Percentiles rank a stretch among this genome's conserved stretches.
phyloP scores from a whole-genome alignment of 2,329 filamentous ascomycete species.

The Onygenales sp. region DNA sequence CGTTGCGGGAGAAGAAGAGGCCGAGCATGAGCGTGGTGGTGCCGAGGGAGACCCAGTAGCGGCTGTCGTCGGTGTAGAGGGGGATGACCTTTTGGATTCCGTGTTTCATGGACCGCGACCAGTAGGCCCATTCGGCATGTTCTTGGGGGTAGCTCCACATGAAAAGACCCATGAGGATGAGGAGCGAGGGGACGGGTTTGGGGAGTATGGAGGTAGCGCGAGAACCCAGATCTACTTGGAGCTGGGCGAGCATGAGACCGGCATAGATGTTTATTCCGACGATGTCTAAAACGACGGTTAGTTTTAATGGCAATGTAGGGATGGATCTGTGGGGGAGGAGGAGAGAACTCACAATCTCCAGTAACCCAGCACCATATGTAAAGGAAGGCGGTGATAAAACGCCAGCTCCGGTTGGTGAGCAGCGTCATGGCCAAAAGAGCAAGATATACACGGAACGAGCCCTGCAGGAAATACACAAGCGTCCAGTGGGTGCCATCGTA shows the following conservation, averaged over 20 bases:
- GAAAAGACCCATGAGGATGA: conserved; percentile 17
- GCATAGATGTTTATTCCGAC: conserved; percentile 19
- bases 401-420: conserved; percentile 26
- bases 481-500: conserved; percentile 38
- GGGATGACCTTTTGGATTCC: conserved; percentile 12
- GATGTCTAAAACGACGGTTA: conserved; percentile 11
- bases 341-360: conserved; percentile 14
- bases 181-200: conserved; percentile 12
- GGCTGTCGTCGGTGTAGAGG: conserved; percentile 12
- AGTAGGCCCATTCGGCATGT: conserved; percentile 14
- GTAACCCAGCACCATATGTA: conserved; percentile 30
- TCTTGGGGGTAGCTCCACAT: conserved; percentile 18
- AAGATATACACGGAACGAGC: conserved; percentile 33
- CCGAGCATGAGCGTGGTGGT: conserved; percentile 15
- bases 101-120: conserved; percentile 14
- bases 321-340: neutral
- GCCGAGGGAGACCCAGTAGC: conserved; percentile 17
- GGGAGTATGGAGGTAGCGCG: conserved; percentile 14
- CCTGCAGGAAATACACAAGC: conserved; percentile 32
- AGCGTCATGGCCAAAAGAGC: conserved; percentile 33
- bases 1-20: conserved; percentile 16
- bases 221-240: conserved; percentile 17
- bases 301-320: neutral
- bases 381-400: conserved; percentile 25
- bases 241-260: conserved; percentile 18